Base-by-base conservation (phyloP, 2,329 filamentous ascomycete species). In the Cercospora janseana region DNA sequence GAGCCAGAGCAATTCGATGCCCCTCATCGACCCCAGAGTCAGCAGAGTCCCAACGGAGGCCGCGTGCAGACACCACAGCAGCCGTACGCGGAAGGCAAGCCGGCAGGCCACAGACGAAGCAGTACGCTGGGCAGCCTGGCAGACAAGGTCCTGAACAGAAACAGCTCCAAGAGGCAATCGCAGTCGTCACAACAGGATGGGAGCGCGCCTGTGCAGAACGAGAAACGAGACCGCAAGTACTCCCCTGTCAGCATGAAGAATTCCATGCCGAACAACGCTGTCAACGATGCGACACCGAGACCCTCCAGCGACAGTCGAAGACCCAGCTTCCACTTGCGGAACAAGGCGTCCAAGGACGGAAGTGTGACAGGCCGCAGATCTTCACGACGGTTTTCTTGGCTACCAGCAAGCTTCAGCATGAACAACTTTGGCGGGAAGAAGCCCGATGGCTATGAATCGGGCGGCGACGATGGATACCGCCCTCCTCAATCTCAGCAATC, bases 161-260 rank as follows among this genome's bases (percentile, higher is more conserved):
- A 55, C 52, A 64, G 61, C 41, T 67, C 64, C 15, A 64, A 63
- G 32, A 61, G 66, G 13, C 56, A 61, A 37, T 63, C 63, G 4
- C 57, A 62, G 56, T 69, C 58, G 48, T 53, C 56, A 32, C 57
- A 52, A 40, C 73, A 75, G 65, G 68, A 68, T 40, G 35, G 49
- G 21, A 59, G 35, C 15, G 67, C 74, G 77, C 52, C 63, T 72
- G 6, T 79, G 77, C 49, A 63, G 10, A 60, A 69, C 50, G 72
- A 76, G 56, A 82, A 88, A 66, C 83, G 84, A 55, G 73, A 79
- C 46, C 84, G 82, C 66, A 85, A 80, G 57, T 94, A 96, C 64
- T 92, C 92, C 49, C 92, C 92, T 3, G 87, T 92, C 40, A 95
- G 90, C 73, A 94, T 96, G 89, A 81, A 86, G 55, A 85, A 86